Base-by-base conservation (phyloP, 1,284 basidiomycete genomes). In the Apiotrichum gracile region DNA sequence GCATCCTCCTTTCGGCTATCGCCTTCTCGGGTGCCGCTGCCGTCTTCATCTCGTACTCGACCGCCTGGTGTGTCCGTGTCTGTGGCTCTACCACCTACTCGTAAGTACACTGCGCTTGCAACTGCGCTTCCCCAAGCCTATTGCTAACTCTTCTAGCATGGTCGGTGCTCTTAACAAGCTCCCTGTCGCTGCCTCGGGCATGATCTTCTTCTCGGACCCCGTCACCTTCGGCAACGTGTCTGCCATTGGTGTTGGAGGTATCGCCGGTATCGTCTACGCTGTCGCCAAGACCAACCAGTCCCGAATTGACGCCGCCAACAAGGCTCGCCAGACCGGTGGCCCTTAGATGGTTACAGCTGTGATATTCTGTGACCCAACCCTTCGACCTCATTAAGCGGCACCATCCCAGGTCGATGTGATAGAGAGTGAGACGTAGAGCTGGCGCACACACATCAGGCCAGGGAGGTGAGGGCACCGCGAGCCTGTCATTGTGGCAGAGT, bases 161-260 rank as follows among this genome's bases (percentile, higher is more conserved):
- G 93, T 97, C 48, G 96, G 96, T 9, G 96, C 96, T 0, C 77
- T 99, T 64, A 99, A 99, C 80, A 99, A 99, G 78, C 82, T 98
- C 16, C 96, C 96, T 19, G 89, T 99, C 34, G 96, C 96, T 9
- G 91, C 91, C 19, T 92, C 89, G 25, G 92, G 92, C 14, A 91
- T 97, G 87, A 74, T 97, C 56, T 94, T 96, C 78, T 94, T 96
- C 72, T 90, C 90, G 38, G 93, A 99, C 75, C 76, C 83, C 16
- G 86, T 90, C 34, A 94, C 89, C 6, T 74, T 86, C 58, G 89
- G 91, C 35, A 93, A 88, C 25, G 87, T 97, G 42, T 85, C 86
- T 13, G 92, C 93, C 29, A 86, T 99, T 51, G 77, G 79, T 2
- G 82, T 91, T 37, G 96, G 96, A 5, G 97, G 97, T 76, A 80